phyloP scores from a whole-genome alignment of 176 grass and related monocot genomes.

The Hordeum vulgare region MorexV3_pseudomolecules_assembly NC_058523.1:540672523-540673022 shows the following conservation, averaged over 20 bases:
- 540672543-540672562: background rate
- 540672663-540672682: background rate
- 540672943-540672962: too few species aligned
- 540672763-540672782: background rate
- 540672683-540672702: background rate
- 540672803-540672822: slow-evolving; percentile 5
- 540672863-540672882: too few species aligned
- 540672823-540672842: slow-evolving; percentile 23
- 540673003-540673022: too few species aligned
- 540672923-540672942: too few species aligned
- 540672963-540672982: too few species aligned
- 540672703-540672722: background rate
- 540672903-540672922: too few species aligned
- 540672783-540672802: slow-evolving; percentile 6
- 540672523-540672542: background rate
- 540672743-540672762: background rate
- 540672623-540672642: background rate
- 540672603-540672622: background rate
- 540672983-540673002: too few species aligned
- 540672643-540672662: background rate
- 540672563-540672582: background rate
- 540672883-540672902: too few species aligned
- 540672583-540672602: background rate
- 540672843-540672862: slow-evolving; percentile 11
- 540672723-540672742: background rate